Base-by-base conservation (phyloP, 768 basidiomycete genomes). In the Pleurotus salmoneostramineus region DNA sequence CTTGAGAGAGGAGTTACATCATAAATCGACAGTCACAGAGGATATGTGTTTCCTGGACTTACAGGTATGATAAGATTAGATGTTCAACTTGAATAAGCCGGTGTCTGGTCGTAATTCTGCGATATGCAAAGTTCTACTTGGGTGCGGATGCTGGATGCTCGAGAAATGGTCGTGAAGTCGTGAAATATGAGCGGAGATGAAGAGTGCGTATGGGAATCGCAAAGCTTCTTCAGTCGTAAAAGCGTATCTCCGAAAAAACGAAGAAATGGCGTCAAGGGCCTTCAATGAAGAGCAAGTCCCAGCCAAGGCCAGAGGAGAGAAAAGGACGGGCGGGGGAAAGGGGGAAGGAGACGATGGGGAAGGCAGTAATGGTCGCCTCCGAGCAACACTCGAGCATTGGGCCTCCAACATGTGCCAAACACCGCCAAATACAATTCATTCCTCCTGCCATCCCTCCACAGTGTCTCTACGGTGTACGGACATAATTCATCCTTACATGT, bases 31-130 rank as follows among this genome's bases (percentile, higher is more conserved):
- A 35, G 50, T 15, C 10, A 7, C 12, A 43, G 40, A 31, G 15
- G 14, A 37, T n/a, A 42, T 42, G 15, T 17, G 36, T 27, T 55
- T 42, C 17, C 17, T 15, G 40, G 14, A 52, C 52, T 42, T 33
- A 55, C 52, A 55, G 52, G 52, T 55, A 55, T 27, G 52, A 55
- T 55, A 55, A 55, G 52, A 55, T 55, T 55, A 55, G 52, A 55
- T 55, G 32, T 55, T 42, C 40, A 21, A 21, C 37, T 43, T 12
- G 21, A 21, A 31, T 55, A 55, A 49, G 33, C 37, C 21, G 32
- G 36, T 17, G 17, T 35, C 15, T 34, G 34, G 50, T 27, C 6
- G 31, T 43, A 17, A 21, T 55, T 37, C 50, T 27, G 40, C 12
- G 15, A 43, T 27, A 42, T 40, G 52, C 52, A 11, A 21, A 6